Conservation (phyloP, 176 grass and related monocot species). For the Paspalum vaginatum region DNA sequence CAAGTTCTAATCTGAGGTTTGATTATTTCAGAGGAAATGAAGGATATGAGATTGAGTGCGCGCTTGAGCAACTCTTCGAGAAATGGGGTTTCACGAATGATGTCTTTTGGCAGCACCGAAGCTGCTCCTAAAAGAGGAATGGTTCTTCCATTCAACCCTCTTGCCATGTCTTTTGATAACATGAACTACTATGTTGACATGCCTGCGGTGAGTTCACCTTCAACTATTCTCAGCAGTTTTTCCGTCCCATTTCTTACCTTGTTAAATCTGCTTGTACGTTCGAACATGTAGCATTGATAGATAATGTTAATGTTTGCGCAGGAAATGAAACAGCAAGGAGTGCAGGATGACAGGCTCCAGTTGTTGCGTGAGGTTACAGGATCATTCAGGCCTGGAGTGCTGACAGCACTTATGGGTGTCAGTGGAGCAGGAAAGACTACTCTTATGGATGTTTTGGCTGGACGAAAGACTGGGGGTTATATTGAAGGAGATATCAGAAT, state of each 20-base stretch:
- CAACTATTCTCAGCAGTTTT: conserved; percentile 28
- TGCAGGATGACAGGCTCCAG: conserved; percentile 87
- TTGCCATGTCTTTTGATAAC: conserved; percentile 93
- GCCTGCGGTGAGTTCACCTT: conserved; percentile 73
- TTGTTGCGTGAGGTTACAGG: conserved; percentile 78
- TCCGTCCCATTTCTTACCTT: conserved; percentile 24
- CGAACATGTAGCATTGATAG: conserved; percentile 33
- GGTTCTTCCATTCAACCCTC: conserved; percentile 72
- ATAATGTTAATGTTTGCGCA: conserved; percentile 33
- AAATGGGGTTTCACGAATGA: conserved; percentile 57
- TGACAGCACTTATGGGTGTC: conserved; percentile 98
- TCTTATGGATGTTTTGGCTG: conserved; percentile 97
- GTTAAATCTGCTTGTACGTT: neutral
- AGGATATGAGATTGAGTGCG: conserved; percentile 47
- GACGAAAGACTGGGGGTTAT: conserved; percentile 97
- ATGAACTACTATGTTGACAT: conserved; percentile 97
- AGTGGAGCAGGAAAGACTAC: conserved; percentile 98
- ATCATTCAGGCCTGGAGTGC: conserved; percentile 82
- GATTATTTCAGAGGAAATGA: conserved; percentile 76
- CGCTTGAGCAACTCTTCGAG: conserved; percentile 55
- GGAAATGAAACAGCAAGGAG: conserved; percentile 99
- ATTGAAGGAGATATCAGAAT: conserved; percentile 97
- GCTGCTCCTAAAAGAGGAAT: conserved; percentile 55
- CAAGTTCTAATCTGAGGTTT: conserved; percentile 38
- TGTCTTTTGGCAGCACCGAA: conserved; percentile 49